Evolutionary conservation across 2,329 filamentous ascomycete genomes (phyloP).

Genomic region (Apiospora koreana): DNA sequence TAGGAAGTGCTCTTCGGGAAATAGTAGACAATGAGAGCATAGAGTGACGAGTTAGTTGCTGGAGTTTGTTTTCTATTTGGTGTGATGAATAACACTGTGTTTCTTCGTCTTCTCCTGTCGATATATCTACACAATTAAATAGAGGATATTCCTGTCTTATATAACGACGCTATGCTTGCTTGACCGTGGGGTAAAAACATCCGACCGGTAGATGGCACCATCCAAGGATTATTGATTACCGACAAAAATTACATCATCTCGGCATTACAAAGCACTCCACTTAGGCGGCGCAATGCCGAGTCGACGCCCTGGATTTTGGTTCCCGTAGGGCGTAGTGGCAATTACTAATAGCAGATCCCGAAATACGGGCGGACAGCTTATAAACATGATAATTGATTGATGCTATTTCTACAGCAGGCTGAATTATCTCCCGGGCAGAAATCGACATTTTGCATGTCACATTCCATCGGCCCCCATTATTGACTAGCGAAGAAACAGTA

Average conservation of each 20-base stretch:
- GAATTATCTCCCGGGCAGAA: not conserved
- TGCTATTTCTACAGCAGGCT: not conserved
- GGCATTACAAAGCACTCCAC: slow-evolving; percentile 7
- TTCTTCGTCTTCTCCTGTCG: not conserved
- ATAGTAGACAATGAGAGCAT: not conserved
- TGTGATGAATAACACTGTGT: not conserved
- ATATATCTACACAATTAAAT: no score
- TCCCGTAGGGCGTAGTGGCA: not conserved
- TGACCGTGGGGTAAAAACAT: not conserved
- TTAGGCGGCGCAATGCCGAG: not conserved
- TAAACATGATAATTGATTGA: not conserved
- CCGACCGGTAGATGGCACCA: slow-evolving; percentile 1
- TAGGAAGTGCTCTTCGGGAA: not conserved
- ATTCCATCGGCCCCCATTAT: not conserved
- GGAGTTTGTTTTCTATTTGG: not conserved
- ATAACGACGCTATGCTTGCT: not conserved
- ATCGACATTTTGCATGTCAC: not conserved
- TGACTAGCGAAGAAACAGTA: not conserved
- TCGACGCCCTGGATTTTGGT: not conserved
- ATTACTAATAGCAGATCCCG: slow-evolving; percentile 1
- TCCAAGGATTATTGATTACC: not conserved
- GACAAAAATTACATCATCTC: slow-evolving; percentile 2
- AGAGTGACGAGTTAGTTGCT: not conserved
- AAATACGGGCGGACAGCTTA: not conserved
- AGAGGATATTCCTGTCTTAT: not conserved